A percentile compares a stretch with the other conserved stretches of the same genome.
These are phyloP conservation scores for Asterophora parasitica DNA, from an alignment of 768 basidiomycete species.

Conservation along the genomic window DNA sequence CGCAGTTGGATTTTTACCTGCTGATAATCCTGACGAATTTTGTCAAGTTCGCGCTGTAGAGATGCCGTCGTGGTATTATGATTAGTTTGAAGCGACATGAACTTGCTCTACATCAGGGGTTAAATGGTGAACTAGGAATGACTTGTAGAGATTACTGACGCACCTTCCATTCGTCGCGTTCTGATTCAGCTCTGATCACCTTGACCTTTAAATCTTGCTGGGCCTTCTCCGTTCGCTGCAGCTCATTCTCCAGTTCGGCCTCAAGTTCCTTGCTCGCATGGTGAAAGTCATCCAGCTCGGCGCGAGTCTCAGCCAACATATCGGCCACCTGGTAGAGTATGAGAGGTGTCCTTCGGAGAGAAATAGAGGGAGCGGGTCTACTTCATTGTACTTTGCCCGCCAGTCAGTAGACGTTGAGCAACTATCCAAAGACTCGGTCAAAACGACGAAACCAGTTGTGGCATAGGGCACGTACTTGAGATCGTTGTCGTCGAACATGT, in stretches of 20 bases:
- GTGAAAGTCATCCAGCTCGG: slow-evolving; percentile 85
- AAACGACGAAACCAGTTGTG: slow-evolving; percentile 11
- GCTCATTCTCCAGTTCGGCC: slow-evolving; percentile 87
- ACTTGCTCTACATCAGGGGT: slow-evolving; percentile 53
- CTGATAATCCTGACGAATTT: slow-evolving; percentile 70
- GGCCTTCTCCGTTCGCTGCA: slow-evolving; percentile 81
- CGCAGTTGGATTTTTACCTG: slow-evolving; percentile 68
- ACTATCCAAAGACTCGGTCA: slow-evolving; percentile 30
- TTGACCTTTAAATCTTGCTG: slow-evolving; percentile 77
- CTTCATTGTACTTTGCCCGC: slow-evolving; percentile 76
- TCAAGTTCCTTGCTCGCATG: slow-evolving; percentile 87
- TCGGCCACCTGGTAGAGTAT: slow-evolving; percentile 51
- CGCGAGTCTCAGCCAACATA: slow-evolving; percentile 78
- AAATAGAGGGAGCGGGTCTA: slow-evolving; percentile 17
- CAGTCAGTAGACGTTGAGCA: slow-evolving; percentile 62
- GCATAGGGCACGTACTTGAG: slow-evolving; percentile 41
- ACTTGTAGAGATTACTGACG: slow-evolving; percentile 18
- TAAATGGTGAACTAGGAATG: not conserved
- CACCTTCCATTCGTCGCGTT: slow-evolving; percentile 94
- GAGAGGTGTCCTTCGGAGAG: slow-evolving; percentile 2
- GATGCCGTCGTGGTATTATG: slow-evolving; percentile 90
- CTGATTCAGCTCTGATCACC: slow-evolving; percentile 62
- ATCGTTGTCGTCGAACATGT: slow-evolving; percentile 66
- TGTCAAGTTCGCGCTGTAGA: slow-evolving; percentile 88
- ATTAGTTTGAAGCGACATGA: slow-evolving; percentile 81